Conservation (phyloP, 257 asterid genomes). For the Nicotiana sylvestris region DNA sequence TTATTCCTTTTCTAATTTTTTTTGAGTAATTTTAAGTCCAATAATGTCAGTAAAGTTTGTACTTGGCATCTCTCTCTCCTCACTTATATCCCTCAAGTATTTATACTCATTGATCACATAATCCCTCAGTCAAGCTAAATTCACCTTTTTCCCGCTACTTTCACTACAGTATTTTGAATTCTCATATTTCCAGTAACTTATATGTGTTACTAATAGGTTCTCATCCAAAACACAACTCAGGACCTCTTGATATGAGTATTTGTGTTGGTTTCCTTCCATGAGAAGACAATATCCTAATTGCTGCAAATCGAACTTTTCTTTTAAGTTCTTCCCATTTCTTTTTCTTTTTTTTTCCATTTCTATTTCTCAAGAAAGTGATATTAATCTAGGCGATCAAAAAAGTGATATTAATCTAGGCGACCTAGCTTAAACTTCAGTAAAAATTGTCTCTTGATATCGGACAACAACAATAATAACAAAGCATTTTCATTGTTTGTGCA, state of each 20-base stretch:
- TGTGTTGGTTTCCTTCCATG: slow-evolving; percentile 1
- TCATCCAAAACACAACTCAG: neutral
- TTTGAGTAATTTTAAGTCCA: neutral
- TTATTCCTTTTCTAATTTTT: neutral
- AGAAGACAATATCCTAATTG: neutral
- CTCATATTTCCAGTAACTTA: neutral
- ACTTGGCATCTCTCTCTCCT: slow-evolving; percentile 1
- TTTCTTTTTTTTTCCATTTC: neutral
- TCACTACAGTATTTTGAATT: neutral
- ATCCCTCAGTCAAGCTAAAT: neutral
- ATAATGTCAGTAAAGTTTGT: neutral
- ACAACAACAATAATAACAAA: neutral
- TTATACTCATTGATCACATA: neutral
- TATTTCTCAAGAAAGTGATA: neutral
- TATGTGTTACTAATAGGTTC: neutral
- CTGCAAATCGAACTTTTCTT: neutral
- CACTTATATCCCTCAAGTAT: neutral
- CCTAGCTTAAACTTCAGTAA: neutral
- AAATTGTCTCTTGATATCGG: neutral
- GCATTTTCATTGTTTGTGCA: neutral
- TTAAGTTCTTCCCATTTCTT: neutral
- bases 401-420: neutral
- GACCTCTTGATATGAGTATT: neutral
- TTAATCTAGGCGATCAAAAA: neutral
- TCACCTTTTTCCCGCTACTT: neutral